These are phyloP conservation scores for Aspergillus steynii DNA, from an alignment of 495 filamentous ascomycete genomes.

Conservation along the genomic window DNA sequence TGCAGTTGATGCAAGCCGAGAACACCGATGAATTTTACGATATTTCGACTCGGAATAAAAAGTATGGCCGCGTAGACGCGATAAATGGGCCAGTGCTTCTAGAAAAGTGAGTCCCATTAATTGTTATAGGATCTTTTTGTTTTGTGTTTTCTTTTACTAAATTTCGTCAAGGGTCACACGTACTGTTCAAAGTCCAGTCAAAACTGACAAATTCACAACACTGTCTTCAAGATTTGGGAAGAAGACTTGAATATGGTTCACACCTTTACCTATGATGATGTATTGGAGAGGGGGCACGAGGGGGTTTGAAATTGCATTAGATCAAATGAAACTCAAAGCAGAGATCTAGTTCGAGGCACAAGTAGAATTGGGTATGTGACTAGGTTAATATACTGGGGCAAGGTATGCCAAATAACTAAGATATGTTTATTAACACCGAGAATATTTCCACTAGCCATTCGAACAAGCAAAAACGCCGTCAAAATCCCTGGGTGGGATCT, in stretches of 20 bases:
- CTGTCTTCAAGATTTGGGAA: conserved; percentile 73
- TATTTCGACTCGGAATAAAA: conserved; percentile 78
- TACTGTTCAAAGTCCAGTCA: conserved; percentile 57
- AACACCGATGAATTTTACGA: conserved; percentile 96
- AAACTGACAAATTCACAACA: conserved; percentile 63
- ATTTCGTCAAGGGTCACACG: conserved; percentile 59
- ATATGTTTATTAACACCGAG: background rate
- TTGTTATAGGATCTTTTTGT: conserved; percentile 1
- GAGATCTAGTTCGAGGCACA: background rate
- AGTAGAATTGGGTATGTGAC: background rate
- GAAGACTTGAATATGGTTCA: conserved; percentile 27
- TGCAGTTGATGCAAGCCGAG: conserved; percentile 80
- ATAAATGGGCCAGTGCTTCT: conserved; percentile 80
- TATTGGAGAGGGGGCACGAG: background rate
- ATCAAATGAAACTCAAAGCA: no score
- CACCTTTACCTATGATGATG: background rate
- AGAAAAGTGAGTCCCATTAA: conserved; percentile 67
- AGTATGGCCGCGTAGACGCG: conserved; percentile 90
- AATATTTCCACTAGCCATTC: background rate
- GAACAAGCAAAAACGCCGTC: background rate
- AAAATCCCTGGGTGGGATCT: background rate
- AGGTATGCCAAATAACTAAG: background rate
- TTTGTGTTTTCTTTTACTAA: conserved; percentile 35
- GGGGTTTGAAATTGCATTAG: background rate
- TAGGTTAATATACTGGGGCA: background rate